A percentile compares a stretch with the other conserved stretches of the same genome.
Conservation (phyloP, 1,284 basidiomycete species). For the Malassezia sympodialis region DNA sequence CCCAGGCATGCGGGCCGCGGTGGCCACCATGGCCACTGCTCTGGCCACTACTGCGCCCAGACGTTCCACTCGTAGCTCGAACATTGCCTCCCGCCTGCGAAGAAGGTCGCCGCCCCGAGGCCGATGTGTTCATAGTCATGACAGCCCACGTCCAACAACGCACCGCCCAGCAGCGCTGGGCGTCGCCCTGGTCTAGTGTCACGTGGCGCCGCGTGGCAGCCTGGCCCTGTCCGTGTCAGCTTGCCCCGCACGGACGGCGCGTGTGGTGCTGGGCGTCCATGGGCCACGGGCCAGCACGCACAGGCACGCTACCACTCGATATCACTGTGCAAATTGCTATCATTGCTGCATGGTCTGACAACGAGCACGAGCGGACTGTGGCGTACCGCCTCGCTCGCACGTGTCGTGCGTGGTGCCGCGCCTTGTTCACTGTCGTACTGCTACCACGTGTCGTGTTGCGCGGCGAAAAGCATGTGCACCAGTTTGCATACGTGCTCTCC, state of each 20-base stretch:
- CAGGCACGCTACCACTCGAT: neutral
- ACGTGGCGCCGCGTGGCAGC: conserved; percentile 3
- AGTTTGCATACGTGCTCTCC: neutral
- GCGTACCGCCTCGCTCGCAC: conserved; percentile 2
- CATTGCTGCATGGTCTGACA: neutral
- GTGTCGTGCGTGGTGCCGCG: conserved; percentile 5
- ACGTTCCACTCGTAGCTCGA: neutral
- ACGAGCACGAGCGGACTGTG: neutral
- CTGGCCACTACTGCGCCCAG: neutral
- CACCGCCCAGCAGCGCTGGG: neutral
- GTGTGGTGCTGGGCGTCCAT: neutral
- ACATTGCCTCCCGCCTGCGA: neutral
- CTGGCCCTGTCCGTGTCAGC: neutral
- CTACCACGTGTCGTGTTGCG: conserved; percentile 3
- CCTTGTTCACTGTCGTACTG: neutral
- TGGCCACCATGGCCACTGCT: neutral
- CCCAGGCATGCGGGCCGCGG: neutral
- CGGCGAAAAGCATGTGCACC: neutral
- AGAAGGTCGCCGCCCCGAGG: neutral
- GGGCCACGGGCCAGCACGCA: neutral
- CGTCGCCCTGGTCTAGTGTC: neutral
- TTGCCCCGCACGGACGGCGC: neutral
- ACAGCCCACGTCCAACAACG: neutral
- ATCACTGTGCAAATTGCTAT: neutral
- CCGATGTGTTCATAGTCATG: neutral